Percentiles rank a stretch among this genome's conserved stretches.
These are phyloP conservation scores for Hypsizygus ulmarius DNA, from an alignment of 1,284 basidiomycete genomes.

Conservation along the genomic window DNA sequence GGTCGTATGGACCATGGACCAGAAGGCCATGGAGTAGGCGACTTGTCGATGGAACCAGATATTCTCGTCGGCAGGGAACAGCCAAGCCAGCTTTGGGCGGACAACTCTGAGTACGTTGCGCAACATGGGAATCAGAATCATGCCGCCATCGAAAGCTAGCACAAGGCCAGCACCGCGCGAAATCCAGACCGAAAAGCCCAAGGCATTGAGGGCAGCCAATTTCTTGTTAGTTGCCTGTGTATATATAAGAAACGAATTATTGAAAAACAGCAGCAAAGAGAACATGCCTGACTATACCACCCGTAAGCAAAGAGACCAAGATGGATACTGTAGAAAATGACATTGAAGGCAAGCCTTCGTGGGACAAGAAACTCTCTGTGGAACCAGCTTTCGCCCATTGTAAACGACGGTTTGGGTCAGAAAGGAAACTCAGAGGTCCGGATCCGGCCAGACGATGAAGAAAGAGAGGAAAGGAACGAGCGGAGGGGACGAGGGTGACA, in stretches of 20 bases:
- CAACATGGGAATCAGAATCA: slow-evolving; percentile 83
- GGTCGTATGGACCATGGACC: slow-evolving; percentile 83
- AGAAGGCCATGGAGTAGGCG: slow-evolving; percentile 87
- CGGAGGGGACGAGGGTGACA: slow-evolving; percentile 25
- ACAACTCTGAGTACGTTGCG: slow-evolving; percentile 80
- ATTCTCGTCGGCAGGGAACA: slow-evolving; percentile 87
- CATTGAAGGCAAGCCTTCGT: slow-evolving; percentile 66
- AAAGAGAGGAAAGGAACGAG: slow-evolving; percentile 26
- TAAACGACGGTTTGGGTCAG: slow-evolving; percentile 22
- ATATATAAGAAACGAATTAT: slow-evolving; percentile 5
- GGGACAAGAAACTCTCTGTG: slow-evolving; percentile 63
- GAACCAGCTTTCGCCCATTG: slow-evolving; percentile 69
- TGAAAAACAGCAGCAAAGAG: slow-evolving; percentile 5
- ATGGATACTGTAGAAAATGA: slow-evolving; percentile 76
- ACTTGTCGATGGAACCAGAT: slow-evolving; percentile 93
- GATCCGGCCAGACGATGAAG: slow-evolving; percentile 51
- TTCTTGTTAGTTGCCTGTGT: slow-evolving; percentile 57
- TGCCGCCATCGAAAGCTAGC: slow-evolving; percentile 77
- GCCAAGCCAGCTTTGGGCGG: slow-evolving; percentile 72
- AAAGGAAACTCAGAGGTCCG: slow-evolving; percentile 24
- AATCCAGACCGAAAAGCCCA: slow-evolving; percentile 80
- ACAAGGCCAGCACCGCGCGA: slow-evolving; percentile 86
- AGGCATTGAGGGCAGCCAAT: slow-evolving; percentile 70
- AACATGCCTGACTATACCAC: slow-evolving; percentile 72
- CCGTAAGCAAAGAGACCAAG: slow-evolving; percentile 72